Evolutionary conservation across 2,329 filamentous ascomycete genomes (phyloP).

Genomic region (Aspergillus versicolor): DNA sequence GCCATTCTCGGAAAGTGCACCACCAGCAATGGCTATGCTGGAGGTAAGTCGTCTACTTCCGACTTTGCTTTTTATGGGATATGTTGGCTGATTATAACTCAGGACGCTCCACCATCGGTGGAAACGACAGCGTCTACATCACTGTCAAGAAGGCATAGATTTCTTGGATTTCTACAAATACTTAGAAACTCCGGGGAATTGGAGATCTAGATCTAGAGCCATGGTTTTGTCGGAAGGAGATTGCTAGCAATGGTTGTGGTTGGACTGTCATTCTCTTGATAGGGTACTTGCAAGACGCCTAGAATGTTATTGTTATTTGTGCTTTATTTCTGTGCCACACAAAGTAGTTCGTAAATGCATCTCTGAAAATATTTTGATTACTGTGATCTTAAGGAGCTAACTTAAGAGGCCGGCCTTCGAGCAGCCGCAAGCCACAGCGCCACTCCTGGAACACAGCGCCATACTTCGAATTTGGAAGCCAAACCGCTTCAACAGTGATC

Average conservation of each 20-base stretch:
- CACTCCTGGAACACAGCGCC: no score
- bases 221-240: background rate
- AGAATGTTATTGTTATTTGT: background rate
- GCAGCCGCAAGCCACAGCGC: no score
- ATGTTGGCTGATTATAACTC: background rate
- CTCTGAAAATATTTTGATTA: no score
- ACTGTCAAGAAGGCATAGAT: background rate
- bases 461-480: no score
- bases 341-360: no score
- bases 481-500: no score
- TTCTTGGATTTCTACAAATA: no score
- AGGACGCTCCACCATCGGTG: constrained; percentile 6
- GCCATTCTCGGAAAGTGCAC: constrained; percentile 9
- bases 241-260: constrained; percentile 1
- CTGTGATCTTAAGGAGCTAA: no score
- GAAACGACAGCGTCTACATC: background rate
- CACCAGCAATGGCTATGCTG: background rate
- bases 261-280: constrained; percentile 3
- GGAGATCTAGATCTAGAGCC: background rate
- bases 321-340: no score
- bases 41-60: background rate
- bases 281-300: constrained; percentile 4
- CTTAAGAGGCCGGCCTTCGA: no score
- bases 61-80: background rate
- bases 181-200: background rate